These are phyloP conservation scores for Kalmusia sp. DNA, from an alignment of 2,329 filamentous ascomycete genomes.

Conservation along the genomic window DNA sequence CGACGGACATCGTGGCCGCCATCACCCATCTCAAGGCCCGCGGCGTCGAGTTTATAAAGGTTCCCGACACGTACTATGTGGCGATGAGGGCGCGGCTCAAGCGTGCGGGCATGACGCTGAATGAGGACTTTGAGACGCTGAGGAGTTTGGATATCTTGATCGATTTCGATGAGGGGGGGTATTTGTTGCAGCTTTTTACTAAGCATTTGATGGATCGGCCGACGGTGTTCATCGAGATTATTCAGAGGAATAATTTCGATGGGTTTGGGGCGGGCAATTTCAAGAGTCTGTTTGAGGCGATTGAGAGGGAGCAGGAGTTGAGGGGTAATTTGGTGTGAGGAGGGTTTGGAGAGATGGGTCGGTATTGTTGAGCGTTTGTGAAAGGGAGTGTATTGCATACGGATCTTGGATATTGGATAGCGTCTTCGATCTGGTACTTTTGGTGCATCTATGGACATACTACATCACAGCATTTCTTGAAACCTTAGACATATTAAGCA, in stretches of 20 bases:
- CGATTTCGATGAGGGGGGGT: slow-evolving; percentile 93
- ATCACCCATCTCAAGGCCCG: slow-evolving; percentile 82
- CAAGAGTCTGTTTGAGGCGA: slow-evolving; percentile 92
- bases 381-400: background rate
- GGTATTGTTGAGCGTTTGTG: background rate
- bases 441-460: too few species aligned
- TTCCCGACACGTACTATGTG: slow-evolving; percentile 86
- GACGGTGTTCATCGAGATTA: slow-evolving; percentile 96
- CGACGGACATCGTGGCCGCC: slow-evolving; percentile 76
- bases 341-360: background rate
- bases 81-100: slow-evolving; percentile 77
- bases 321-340: slow-evolving; percentile 73
- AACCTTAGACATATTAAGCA: too few species aligned
- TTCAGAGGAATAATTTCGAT: slow-evolving; percentile 87
- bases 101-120: slow-evolving; percentile 65
- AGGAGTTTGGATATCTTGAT: slow-evolving; percentile 85
- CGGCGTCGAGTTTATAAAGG: slow-evolving; percentile 90
- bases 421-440: too few species aligned
- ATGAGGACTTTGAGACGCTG: slow-evolving; percentile 81
- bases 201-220: slow-evolving; percentile 90
- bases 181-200: slow-evolving; percentile 70
- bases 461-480: too few species aligned
- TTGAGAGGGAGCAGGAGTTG: slow-evolving; percentile 88
- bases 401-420: too few species aligned
- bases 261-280: slow-evolving; percentile 97